These are phyloP conservation scores for Tolypocladium inflatum DNA, from an alignment of 2,329 filamentous ascomycete genomes.

Conservation along the genomic window DNA sequence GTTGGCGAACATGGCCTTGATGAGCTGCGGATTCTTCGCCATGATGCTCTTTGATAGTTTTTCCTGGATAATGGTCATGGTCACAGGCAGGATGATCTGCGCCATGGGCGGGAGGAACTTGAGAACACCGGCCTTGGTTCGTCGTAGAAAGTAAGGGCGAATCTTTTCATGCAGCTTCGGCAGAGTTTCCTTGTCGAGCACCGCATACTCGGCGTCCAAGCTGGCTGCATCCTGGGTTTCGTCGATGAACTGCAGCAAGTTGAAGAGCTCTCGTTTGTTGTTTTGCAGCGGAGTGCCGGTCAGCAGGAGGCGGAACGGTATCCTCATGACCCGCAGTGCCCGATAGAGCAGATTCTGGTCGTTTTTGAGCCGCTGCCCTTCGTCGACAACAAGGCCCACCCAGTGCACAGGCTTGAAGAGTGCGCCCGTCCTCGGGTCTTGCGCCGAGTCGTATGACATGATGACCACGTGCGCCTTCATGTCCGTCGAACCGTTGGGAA, in stretches of 20 bases:
- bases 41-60: conserved; percentile 91
- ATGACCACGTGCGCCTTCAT: conserved; percentile 87
- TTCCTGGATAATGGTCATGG: conserved; percentile 89
- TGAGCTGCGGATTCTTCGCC: conserved; percentile 79
- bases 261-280: conserved; percentile 90
- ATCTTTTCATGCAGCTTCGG: conserved; percentile 75
- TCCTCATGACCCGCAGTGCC: conserved; percentile 61
- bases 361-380: conserved; percentile 92
- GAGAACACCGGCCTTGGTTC: conserved; percentile 84
- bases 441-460: conserved; percentile 86
- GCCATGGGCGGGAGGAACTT: conserved; percentile 89
- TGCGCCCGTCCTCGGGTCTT: conserved; percentile 56
- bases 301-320: conserved; percentile 76
- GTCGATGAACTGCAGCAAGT: conserved; percentile 91
- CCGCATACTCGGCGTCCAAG: conserved; percentile 65
- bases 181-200: conserved; percentile 77
- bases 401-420: conserved; percentile 68
- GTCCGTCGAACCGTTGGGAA: conserved; percentile 53
- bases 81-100: conserved; percentile 92
- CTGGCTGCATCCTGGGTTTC: conserved; percentile 55
- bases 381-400: conserved; percentile 85
- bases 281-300: conserved; percentile 94
- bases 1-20: conserved; percentile 74
- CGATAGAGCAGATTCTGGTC: conserved; percentile 76
- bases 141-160: conserved; percentile 57